These are phyloP conservation scores for Carex littledalei DNA, from an alignment of 176 grass and related monocot species.

Conservation along the genomic window DNA sequence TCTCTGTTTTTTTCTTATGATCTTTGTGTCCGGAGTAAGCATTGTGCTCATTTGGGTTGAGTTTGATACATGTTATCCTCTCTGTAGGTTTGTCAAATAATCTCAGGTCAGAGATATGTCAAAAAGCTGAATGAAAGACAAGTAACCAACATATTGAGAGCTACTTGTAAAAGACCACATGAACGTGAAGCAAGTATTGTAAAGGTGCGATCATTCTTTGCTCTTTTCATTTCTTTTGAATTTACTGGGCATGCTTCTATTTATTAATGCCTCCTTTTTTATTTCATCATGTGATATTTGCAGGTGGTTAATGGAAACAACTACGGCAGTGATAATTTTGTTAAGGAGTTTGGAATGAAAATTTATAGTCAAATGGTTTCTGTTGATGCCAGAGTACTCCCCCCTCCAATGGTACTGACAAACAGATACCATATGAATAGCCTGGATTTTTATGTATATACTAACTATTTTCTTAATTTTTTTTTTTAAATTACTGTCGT, in stretches of 20 bases:
- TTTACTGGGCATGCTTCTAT: too few species aligned
- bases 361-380: slow-evolving; percentile 40
- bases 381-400: slow-evolving; percentile 66
- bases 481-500: neutral
- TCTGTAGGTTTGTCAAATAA: slow-evolving; percentile 59
- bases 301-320: slow-evolving; percentile 44
- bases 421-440: neutral
- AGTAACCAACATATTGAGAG: slow-evolving; percentile 43
- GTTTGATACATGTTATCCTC: neutral
- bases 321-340: slow-evolving; percentile 38
- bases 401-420: slow-evolving; percentile 42
- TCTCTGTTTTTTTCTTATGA: neutral
- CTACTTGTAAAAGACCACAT: slow-evolving; percentile 47
- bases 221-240: neutral
- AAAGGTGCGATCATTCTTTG: slow-evolving; percentile 28
- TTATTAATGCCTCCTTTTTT: neutral
- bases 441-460: neutral
- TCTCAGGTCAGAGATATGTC: slow-evolving; percentile 54
- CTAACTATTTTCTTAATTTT: neutral
- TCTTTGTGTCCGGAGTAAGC: neutral
- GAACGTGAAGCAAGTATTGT: slow-evolving; percentile 41
- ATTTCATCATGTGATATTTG: slow-evolving; percentile 7
- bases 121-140: slow-evolving; percentile 61
- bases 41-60: neutral
- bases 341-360: slow-evolving; percentile 69